These are phyloP conservation scores for Kockiozyma suomiensis DNA, from an alignment of 805 yeast genomes.

Conservation along the genomic window DNA sequence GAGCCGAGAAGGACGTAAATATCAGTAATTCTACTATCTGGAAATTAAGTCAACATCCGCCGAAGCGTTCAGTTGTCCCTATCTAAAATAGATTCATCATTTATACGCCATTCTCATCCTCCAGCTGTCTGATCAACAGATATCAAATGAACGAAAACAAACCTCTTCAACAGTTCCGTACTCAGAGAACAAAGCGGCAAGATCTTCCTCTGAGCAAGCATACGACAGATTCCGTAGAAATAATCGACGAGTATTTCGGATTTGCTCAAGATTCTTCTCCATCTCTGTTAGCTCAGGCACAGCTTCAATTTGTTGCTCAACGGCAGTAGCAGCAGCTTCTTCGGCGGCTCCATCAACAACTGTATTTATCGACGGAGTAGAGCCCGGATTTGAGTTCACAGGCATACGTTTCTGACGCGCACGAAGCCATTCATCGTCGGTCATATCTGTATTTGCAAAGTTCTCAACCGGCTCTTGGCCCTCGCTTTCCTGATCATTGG, in stretches of 20 bases:
- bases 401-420: conserved; percentile 31
- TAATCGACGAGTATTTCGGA: conserved; percentile 72
- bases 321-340: conserved; percentile 16
- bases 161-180: conserved; percentile 77
- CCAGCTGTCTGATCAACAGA: not conserved
- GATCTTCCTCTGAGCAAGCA: conserved; percentile 77
- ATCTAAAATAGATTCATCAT: conserved; percentile 34
- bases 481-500: conserved; percentile 16
- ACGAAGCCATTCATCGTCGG: conserved; percentile 36
- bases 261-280: conserved; percentile 38
- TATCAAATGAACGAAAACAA: too few species aligned
- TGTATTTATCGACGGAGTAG: too few species aligned
- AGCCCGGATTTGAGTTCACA: too few species aligned
- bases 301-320: conserved; percentile 3
- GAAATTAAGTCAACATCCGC: conserved; percentile 34
- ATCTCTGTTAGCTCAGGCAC: conserved; percentile 10
- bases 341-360: not conserved
- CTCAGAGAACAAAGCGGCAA: conserved; percentile 59
- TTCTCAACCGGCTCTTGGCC: conserved; percentile 19
- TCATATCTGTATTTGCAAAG: conserved; percentile 39
- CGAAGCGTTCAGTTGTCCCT: conserved; percentile 38
- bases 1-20: not conserved
- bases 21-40: conserved; percentile 34
- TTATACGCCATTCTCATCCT: not conserved
- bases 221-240: conserved; percentile 86